Conservation (phyloP, 495 filamentous ascomycete species). For the Extremus antarcticus region DNA sequence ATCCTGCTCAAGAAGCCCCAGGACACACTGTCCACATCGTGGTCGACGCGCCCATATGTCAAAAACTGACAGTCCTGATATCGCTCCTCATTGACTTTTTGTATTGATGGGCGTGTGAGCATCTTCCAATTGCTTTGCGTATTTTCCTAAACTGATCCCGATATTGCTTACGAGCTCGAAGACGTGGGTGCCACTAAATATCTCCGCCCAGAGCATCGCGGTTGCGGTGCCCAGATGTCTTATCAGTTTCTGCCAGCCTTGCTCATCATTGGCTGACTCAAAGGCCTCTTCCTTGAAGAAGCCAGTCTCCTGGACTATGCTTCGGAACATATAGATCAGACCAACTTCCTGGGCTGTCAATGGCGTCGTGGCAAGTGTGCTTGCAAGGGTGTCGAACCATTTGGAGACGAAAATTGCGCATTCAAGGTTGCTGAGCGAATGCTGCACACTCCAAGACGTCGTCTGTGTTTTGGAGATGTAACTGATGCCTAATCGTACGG, state of each 20-base stretch:
- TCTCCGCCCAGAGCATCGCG: slow-evolving; percentile 55
- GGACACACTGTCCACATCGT: too few relatives aligned
- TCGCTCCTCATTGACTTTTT: too few relatives aligned
- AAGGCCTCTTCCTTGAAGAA: slow-evolving; percentile 21
- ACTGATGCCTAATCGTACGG: slow-evolving; percentile 57
- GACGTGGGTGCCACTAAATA: slow-evolving; percentile 53
- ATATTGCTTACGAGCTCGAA: neutral
- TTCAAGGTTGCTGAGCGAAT: slow-evolving; percentile 57
- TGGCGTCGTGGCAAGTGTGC: slow-evolving; percentile 25
- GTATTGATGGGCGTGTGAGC: neutral
- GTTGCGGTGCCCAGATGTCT: slow-evolving; percentile 52
- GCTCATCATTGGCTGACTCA: slow-evolving; percentile 52
- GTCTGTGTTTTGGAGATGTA: slow-evolving; percentile 61
- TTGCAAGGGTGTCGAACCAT: slow-evolving; percentile 39
- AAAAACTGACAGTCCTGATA: too few relatives aligned
- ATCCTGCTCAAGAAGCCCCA: too few relatives aligned
- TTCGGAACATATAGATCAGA: slow-evolving; percentile 55
- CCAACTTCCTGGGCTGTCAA: slow-evolving; percentile 50
- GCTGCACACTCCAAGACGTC: slow-evolving; percentile 61
- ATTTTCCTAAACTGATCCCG: neutral
- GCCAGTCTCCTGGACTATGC: slow-evolving; percentile 61
- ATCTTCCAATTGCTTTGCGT: neutral
- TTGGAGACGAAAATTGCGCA: slow-evolving; percentile 55
- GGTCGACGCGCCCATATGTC: too few relatives aligned
- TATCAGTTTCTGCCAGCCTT: slow-evolving; percentile 38